These are phyloP conservation scores for Lactuca saligna DNA, from an alignment of 129 eudicot species.

Conservation along the genomic window DNA sequence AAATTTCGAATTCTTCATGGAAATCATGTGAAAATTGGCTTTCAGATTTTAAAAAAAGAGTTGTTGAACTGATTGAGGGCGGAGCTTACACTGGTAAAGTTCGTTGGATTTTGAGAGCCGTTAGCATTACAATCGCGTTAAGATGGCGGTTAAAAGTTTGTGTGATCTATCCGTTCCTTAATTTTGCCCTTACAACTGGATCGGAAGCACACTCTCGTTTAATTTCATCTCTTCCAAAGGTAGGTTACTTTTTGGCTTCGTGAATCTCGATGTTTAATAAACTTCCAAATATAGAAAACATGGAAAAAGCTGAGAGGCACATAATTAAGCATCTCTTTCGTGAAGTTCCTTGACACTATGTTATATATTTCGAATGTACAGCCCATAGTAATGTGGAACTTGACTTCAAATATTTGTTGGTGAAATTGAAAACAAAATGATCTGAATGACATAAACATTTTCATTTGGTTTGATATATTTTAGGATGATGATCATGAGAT, in stretches of 20 bases:
- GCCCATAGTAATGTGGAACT: no score
- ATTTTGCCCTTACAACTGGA: slow-evolving; percentile 66
- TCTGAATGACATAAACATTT: no score
- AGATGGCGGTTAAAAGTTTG: slow-evolving; percentile 67
- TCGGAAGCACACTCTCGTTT: slow-evolving; percentile 70
- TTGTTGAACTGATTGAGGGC: slow-evolving; percentile 63
- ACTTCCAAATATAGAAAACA: neutral
- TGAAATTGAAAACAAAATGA: neutral
- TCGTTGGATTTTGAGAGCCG: slow-evolving; percentile 70
- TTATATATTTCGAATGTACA: no score
- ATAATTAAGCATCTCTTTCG: no score
- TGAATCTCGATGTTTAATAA: neutral
- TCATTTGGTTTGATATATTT: slow-evolving; percentile 1
- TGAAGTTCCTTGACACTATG: no score
- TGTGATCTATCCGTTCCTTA: slow-evolving; percentile 59
- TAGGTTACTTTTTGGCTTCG: slow-evolving; percentile 29
- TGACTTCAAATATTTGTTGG: no score
- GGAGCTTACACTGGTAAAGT: slow-evolving; percentile 86
- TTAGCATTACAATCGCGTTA: slow-evolving; percentile 70
- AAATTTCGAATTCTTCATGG: neutral
- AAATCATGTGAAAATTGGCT: slow-evolving; percentile 9
- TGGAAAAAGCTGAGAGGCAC: neutral
- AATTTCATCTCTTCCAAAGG: slow-evolving; percentile 71
- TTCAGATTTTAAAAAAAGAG: slow-evolving; percentile 71
- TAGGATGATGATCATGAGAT: slow-evolving; percentile 80